Evolutionary conservation across 2,329 filamentous ascomycete genomes (phyloP).

Genomic region (Ilyonectria destructans): DNA sequence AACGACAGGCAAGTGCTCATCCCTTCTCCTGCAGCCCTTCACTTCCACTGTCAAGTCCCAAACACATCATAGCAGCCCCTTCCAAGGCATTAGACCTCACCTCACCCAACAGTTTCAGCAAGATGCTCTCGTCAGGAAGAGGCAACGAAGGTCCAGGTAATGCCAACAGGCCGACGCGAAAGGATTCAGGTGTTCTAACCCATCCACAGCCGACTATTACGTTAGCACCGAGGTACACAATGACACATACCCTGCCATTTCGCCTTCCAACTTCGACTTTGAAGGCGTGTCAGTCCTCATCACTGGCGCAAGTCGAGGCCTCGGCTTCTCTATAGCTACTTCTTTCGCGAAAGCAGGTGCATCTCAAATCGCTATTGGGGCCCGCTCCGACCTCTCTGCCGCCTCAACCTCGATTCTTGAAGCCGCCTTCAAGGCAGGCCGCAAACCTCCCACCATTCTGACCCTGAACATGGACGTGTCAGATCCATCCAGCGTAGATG

Average conservation of each 20-base stretch:
- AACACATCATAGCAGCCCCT: too few species aligned
- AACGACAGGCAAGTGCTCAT: too few species aligned
- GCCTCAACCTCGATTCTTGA: constrained; percentile 55
- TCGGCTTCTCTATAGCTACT: constrained; percentile 69
- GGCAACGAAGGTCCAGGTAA: too few species aligned
- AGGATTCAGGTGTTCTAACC: too few species aligned
- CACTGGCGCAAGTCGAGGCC: constrained; percentile 69
- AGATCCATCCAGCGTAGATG: constrained; percentile 52
- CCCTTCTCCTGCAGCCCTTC: too few species aligned
- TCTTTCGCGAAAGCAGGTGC: constrained; percentile 70
- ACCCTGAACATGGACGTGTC: constrained; percentile 59
- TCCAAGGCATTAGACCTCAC: too few species aligned
- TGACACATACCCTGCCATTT: constrained; percentile 70
- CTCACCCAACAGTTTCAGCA: too few species aligned
- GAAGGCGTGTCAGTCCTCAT: constrained; percentile 63
- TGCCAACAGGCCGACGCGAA: too few species aligned
- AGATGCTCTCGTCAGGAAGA: too few species aligned
- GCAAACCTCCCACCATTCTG: constrained; percentile 55
- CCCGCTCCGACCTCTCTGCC: constrained; percentile 63
- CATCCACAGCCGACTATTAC: too few species aligned
- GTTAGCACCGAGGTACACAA: constrained; percentile 48
- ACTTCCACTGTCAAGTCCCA: too few species aligned
- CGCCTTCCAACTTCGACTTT: constrained; percentile 58
- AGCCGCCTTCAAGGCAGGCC: constrained; percentile 53
- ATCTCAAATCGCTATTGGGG: constrained; percentile 67